Evolutionary conservation across 225 moss, liverwort and hornwort genomes (phyloP), one percentile per base, ranked within the genome.

Genomic region (Takakia lepidozioides): DNA sequence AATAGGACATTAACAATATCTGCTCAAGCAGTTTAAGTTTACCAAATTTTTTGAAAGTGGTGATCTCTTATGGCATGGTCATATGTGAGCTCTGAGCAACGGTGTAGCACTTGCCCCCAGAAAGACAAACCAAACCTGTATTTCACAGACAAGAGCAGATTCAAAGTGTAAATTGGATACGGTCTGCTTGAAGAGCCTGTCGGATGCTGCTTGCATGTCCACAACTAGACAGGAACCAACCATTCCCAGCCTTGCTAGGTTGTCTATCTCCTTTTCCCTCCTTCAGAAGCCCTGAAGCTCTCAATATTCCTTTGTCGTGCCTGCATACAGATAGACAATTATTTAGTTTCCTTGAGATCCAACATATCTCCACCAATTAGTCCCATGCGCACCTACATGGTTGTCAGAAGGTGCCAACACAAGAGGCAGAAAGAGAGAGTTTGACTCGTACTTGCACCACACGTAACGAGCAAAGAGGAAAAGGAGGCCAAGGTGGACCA

Each of bases 1-100:
- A 87, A 98, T 44, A 98, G 75, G 23, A 98, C 63, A 18, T 85
- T 83, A 16, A 83, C 67, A 44, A 87, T 81, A 43, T 98, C 95
- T 90, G 35, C 4, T n/a, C n/a, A n/a, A n/a, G n/a, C n/a, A n/a
- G n/a, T n/a, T n/a, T n/a, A n/a, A n/a, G n/a, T n/a, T n/a, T n/a
- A n/a, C n/a, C n/a, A n/a, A n/a, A n/a, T n/a, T n/a, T n/a, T n/a
- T n/a, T n/a, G n/a, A n/a, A n/a, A n/a, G n/a, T n/a, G n/a, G n/a
- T n/a, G n/a, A n/a, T n/a, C n/a, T n/a, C n/a, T n/a, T n/a, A n/a
- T n/a, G n/a, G n/a, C n/a, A n/a, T n/a, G n/a, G n/a, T n/a, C n/a
- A n/a, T n/a, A n/a, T n/a, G n/a, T n/a, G n/a, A n/a, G n/a, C n/a
- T n/a, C n/a, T n/a, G n/a, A n/a, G n/a, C n/a, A n/a, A n/a, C n/a